A percentile compares a stretch with the other conserved stretches of the same genome.
Conservation (phyloP, 163 green algal species). For the Prototheca cutis region DNA sequence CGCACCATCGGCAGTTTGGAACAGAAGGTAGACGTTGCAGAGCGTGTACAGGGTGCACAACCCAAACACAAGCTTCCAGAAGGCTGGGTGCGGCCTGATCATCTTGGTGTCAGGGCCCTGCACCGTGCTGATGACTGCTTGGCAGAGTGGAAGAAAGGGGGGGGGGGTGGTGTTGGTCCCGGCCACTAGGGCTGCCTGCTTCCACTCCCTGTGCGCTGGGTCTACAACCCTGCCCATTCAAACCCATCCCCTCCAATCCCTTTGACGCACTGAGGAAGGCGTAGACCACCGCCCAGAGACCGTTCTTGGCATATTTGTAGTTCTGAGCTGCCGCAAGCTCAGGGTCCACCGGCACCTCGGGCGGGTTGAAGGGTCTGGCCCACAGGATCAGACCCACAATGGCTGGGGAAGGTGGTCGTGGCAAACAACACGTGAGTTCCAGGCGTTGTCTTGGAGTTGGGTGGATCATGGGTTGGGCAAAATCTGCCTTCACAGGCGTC, state of each 20-base stretch:
- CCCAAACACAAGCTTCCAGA: slow-evolving; percentile 81
- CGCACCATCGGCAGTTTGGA: slow-evolving; percentile 65
- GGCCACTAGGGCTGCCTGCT: no score
- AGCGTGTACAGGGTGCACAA: slow-evolving; percentile 72
- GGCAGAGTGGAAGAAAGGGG: no score
- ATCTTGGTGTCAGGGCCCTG: slow-evolving; percentile 63
- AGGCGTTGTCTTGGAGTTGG: no score
- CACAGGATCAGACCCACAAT: slow-evolving; percentile 39
- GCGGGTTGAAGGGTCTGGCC: slow-evolving; percentile 30
- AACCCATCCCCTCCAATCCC: no score
- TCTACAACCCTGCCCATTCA: no score
- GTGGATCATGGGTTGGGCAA: not conserved
- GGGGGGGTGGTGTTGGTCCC: no score
- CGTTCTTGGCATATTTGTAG: slow-evolving; percentile 36
- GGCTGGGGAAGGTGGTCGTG: slow-evolving; percentile 32
- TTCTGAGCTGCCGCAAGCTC: not conserved
- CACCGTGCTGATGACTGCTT: slow-evolving; percentile 56
- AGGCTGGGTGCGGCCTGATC: slow-evolving; percentile 73
- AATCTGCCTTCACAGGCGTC: not conserved
- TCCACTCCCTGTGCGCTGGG: no score
- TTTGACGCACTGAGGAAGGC: slow-evolving; percentile 44
- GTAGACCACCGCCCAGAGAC: slow-evolving; percentile 40
- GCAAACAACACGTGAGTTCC: no score
- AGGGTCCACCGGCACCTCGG: slow-evolving; percentile 9
- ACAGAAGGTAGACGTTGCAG: slow-evolving; percentile 72